Base-by-base conservation (phyloP, 2,329 filamentous ascomycete genomes). In the Botryotinia convoluta region DNA sequence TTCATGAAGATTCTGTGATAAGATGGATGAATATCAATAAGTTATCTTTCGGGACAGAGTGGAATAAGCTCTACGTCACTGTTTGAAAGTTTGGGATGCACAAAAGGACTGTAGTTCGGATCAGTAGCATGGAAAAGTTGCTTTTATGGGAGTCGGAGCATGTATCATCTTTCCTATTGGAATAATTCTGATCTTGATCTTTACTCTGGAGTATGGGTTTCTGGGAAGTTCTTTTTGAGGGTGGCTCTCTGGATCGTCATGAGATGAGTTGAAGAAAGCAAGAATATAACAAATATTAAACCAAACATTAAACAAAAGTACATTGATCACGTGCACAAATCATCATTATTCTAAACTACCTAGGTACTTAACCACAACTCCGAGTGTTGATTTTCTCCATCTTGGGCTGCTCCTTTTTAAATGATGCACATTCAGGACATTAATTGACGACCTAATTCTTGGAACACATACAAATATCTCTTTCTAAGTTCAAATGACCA, bases 111-210 rank as follows among this genome's bases (percentile, higher is more conserved):
- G 22, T 61, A n/a, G 54, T 29, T 72, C 32, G 32, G 35, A 64
- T 20, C 59, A 64, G 45, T 64, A 35, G 44, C 59, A 64, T 1
- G 67, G 71, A 72, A 72, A 69, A 72, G 62, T 42, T 61, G 62
- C 62, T 68, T 72, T 45, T 45, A n/a, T 32, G 44, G 71, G 63
- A 68, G 63, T 68, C 71, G 45, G 35, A 39, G 64, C 64, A 29
- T 54, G 45, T 57, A 57, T 54, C 26, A 68, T 68, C 35, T 39
- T 51, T 57, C 14, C 16, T 26, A 8, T 42, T 29, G 35, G 48
- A 3, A 7, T 42, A 29, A 20, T 57, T 42, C 10, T 42, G n/a
- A 29, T 68, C 26, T 57, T 37, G 32, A 48, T 9, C 42, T 42
- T 68, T 68, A 57, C 48, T 68, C 48, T 67, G 65, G 65, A 68